phyloP scores from a whole-genome alignment of 1,284 basidiomycete genomes.

The Trametes hirsuta region DNA sequence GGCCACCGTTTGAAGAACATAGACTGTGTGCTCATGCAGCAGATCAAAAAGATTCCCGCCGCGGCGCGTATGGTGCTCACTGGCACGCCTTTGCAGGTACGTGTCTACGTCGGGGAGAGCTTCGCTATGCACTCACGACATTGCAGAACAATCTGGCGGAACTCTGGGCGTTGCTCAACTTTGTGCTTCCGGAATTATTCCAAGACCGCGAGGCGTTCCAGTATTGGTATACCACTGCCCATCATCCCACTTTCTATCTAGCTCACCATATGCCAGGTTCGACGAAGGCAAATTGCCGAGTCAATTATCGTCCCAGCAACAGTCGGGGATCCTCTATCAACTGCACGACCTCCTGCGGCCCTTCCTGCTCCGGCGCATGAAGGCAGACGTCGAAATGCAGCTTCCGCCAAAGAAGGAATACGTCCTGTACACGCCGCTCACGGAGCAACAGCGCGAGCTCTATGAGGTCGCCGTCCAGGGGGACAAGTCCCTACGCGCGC shows the following conservation, averaged over 20 bases:
- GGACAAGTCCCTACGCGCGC: constrained; percentile 54
- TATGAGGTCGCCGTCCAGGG: constrained; percentile 82
- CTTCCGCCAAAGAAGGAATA: constrained; percentile 96
- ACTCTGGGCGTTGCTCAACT: constrained; percentile 94
- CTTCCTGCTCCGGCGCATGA: constrained; percentile 92
- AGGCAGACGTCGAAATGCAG: constrained; percentile 86
- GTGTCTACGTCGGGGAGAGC: constrained; percentile 30
- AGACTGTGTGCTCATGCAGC: constrained; percentile 87
- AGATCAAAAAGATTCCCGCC: constrained; percentile 87
- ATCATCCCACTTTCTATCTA: background rate
- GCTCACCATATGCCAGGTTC: constrained; percentile 53
- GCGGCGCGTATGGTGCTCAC: constrained; percentile 92
- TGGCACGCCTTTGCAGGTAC: constrained; percentile 89
- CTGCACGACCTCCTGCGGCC: constrained; percentile 94
- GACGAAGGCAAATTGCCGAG: constrained; percentile 67
- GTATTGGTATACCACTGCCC: constrained; percentile 65
- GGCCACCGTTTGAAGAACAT: constrained; percentile 95
- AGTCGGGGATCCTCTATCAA: constrained; percentile 72
- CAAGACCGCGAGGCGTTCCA: constrained; percentile 90
- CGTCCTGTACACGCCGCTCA: constrained; percentile 90
- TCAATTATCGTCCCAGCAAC: constrained; percentile 61
- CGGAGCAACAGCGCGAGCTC: constrained; percentile 77
- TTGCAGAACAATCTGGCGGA: constrained; percentile 89
- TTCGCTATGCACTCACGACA: background rate
- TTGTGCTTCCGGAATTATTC: constrained; percentile 92